These are phyloP conservation scores for Phytopythium chamaehyphon DNA, from an alignment of 352 stramenopile genomes.

Conservation along the genomic window DNA sequence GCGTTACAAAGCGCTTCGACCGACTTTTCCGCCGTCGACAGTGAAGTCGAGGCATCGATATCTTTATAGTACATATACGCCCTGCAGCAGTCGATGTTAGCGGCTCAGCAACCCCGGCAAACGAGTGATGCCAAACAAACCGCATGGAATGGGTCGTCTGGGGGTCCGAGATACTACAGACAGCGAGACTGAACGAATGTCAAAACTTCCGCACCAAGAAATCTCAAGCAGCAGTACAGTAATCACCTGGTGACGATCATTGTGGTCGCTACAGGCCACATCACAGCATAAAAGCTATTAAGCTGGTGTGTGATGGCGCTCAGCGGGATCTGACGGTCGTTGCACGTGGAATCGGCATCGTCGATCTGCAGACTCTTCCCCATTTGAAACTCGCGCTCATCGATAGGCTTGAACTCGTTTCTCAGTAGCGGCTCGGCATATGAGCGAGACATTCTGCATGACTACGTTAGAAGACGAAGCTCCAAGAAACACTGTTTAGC, in stretches of 20 bases:
- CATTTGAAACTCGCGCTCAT: slow-evolving; percentile 7
- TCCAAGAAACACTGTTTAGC: too few species aligned
- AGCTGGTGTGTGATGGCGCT: slow-evolving; percentile 47
- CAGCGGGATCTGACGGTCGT: slow-evolving; percentile 23
- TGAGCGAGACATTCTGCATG: slow-evolving; percentile 18
- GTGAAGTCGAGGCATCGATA: slow-evolving; percentile 37
- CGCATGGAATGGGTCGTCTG: slow-evolving; percentile 50
- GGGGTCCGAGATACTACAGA: slow-evolving; percentile 40
- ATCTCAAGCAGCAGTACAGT: not conserved
- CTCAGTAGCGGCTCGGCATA: slow-evolving; percentile 57
- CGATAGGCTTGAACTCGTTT: slow-evolving; percentile 6
- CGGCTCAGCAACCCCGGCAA: not conserved
- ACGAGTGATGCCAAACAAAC: slow-evolving; percentile 19
- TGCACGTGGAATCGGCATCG: slow-evolving; percentile 7
- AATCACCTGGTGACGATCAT: slow-evolving; percentile 64
- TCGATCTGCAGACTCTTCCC: slow-evolving; percentile 14
- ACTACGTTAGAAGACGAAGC: not conserved
- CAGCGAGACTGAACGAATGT: slow-evolving; percentile 31
- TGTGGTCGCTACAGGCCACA: slow-evolving; percentile 68
- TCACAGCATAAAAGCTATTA: slow-evolving; percentile 70
- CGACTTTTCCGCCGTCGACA: slow-evolving; percentile 39
- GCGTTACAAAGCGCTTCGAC: slow-evolving; percentile 70
- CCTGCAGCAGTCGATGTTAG: slow-evolving; percentile 13
- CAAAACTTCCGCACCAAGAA: not conserved
- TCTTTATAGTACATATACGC: slow-evolving; percentile 82